Percentiles rank a stretch among this genome's conserved stretches.
Conservation (phyloP, 345 rosid species). For the Melastoma malabathricum region DNA sequence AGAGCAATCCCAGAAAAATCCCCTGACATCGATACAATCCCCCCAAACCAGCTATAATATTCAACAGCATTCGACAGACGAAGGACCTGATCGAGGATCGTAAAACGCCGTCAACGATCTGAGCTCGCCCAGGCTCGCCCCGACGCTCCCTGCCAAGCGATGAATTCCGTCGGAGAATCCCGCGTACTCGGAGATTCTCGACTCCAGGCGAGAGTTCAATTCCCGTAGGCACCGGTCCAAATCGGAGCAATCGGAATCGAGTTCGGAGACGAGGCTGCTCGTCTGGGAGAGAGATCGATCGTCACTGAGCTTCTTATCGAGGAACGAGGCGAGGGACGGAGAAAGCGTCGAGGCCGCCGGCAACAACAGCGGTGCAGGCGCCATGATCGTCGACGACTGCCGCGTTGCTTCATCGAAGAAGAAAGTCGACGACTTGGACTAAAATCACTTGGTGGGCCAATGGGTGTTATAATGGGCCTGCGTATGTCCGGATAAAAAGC, state of each 20-base stretch:
- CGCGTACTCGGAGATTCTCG: constrained; percentile 39
- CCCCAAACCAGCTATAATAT: too few relatives aligned
- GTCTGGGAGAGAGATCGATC: constrained; percentile 31
- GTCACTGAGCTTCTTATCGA: constrained; percentile 37
- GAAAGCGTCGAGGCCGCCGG: constrained; percentile 39
- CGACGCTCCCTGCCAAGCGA: constrained; percentile 21
- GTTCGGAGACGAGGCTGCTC: constrained; percentile 35
- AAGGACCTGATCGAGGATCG: constrained; percentile 33
- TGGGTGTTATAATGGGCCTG: too few relatives aligned
- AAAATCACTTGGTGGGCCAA: too few relatives aligned
- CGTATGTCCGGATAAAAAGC: too few relatives aligned
- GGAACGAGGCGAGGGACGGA: constrained; percentile 29
- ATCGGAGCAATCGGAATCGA: constrained; percentile 40
- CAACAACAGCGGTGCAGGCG: constrained; percentile 27
- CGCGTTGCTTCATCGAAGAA: constrained; percentile 12
- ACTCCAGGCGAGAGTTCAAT: constrained; percentile 45
- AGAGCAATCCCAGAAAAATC: too few relatives aligned
- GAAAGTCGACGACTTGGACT: constrained; percentile 23
- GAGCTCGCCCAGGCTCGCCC: constrained; percentile 39
- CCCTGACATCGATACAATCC: too few relatives aligned
- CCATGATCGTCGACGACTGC: constrained; percentile 26
- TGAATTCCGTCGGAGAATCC: constrained; percentile 49
- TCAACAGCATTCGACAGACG: too few relatives aligned
- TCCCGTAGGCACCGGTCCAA: constrained; percentile 39
- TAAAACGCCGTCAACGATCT: constrained; percentile 24